These are phyloP conservation scores for Hericium rajendrae DNA, from an alignment of 768 basidiomycete genomes.

Conservation along the genomic window DNA sequence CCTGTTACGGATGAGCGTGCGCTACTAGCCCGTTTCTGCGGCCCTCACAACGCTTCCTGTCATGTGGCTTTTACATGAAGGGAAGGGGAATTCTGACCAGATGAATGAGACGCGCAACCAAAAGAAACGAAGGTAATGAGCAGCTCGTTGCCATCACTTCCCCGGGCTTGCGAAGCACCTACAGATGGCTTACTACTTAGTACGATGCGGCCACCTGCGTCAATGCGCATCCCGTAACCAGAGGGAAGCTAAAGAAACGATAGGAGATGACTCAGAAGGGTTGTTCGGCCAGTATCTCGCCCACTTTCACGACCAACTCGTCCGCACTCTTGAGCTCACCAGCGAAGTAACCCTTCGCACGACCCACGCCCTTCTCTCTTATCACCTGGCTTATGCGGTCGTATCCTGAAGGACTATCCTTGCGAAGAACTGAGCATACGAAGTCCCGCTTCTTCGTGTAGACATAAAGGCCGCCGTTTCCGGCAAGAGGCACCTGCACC, in stretches of 20 bases:
- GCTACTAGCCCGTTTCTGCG: too few species aligned
- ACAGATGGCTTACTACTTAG: too few species aligned
- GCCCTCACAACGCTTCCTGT: too few species aligned
- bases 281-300: constrained; percentile 46
- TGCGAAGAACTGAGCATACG: constrained; percentile 30
- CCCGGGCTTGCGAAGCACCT: too few species aligned
- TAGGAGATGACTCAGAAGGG: constrained; percentile 30
- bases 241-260: not conserved
- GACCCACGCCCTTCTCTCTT: constrained; percentile 30
- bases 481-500: constrained; percentile 35
- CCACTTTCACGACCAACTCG: constrained; percentile 39
- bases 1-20: too few species aligned
- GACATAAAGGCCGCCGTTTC: constrained; percentile 22
- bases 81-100: too few species aligned
- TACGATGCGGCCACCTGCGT: too few species aligned
- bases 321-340: constrained; percentile 39
- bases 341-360: constrained; percentile 44
- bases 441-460: constrained; percentile 49
- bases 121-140: too few species aligned
- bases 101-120: too few species aligned
- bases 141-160: too few species aligned
- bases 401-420: constrained; percentile 28
- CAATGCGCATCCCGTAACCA: too few species aligned
- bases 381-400: constrained; percentile 32
- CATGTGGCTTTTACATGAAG: too few species aligned